Evolutionary conservation across 2,329 filamentous ascomycete species (phyloP), one percentile per base, ranked within the genome.

Genomic region (Stagonosporopsis vannaccii): DNA sequence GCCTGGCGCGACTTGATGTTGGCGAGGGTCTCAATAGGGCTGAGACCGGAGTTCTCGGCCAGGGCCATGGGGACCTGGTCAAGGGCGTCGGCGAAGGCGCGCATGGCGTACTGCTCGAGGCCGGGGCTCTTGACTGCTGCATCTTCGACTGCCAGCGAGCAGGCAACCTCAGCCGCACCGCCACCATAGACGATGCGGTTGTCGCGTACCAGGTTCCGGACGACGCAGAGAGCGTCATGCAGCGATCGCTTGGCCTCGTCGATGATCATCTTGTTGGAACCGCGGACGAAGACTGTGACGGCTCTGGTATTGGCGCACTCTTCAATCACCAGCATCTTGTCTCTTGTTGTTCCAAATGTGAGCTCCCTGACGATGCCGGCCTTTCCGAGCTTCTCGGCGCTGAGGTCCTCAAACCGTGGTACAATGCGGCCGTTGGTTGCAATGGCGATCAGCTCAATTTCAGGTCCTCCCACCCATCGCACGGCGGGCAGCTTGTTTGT

Each of bases 241-340:
- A 99, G 85, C 44, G 95, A 98, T 70, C 96, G 88, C 83, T 97
- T 97, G 51, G 96, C 96, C 80, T 99, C 96, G 74, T 99, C 96
- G 76, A 99, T 98, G 77, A 99, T 97, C 95, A 99, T 99, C 85
- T 98, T 99, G 86, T 99, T 99, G 84, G 92, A 96, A 72, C 95
- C 95, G 72, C 95, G 86, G 58, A 99, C 91, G 77, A 99, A 99
- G 51, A 96, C 88, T 2, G 95, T 99, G 58, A 99, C 96, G 40
- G 95, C 95, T 70, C 95, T 85, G 56, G 92, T 97, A 82, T 99
- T 99, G 72, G 96, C 95, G 75, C 95, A 99, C 80, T 99, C 95
- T 81, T 99, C 96, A 69, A 99, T 99, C 54, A 99, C 91, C 69
- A 99, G 84, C 95, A 99, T 99, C 87, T 99, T 98, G 80, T 99